Evolutionary conservation across 2,329 filamentous ascomycete genomes (phyloP), one percentile per base, ranked within the genome.

Genomic region (Apiospora marii): DNA sequence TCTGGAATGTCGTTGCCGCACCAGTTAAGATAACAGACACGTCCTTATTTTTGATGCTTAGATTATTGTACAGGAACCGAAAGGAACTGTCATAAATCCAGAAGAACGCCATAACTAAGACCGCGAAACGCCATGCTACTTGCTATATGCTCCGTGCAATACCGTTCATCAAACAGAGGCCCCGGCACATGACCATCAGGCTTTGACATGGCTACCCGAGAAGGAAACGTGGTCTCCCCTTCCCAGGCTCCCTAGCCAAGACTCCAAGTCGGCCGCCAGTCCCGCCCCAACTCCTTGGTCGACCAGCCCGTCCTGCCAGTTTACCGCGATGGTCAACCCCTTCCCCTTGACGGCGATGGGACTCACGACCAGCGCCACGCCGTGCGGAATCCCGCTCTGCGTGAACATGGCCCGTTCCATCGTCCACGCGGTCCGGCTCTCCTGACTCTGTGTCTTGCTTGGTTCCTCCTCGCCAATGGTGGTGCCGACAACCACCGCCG

Each of bases 371-470:
- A 70, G 4, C 41, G 61, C 68, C 5, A 69, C 37, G 8, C 70
- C 72, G 41, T 16, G 8, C 27, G 51, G 53, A 3, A 34, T 6
- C n/a, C 68, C 46, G 61, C 72, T 73, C 46, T 73, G 72, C 12
- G 72, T 68, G 24, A 73, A 73, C 8, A 72, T 30, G 19, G 73
- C 78, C 61, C 69, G 70, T 68, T 73, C 74, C 10, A 80, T 76
- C 30, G 67, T 72, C 79, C 79, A 80, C 12, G 3, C 19, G 22
- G 5, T 6, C 19, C 22, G 22, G 46, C 46, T 48, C 44, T 22
- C 16, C 44, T 22, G 14, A 5, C 41, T 19, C 14, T 69, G n/a
- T 49, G 10, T 37, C 3, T 1, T 61, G 7, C 16, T 22, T 30
- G 16, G 6, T 19, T 34, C 30, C 27, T 34, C 16, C 14, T 27